These are phyloP conservation scores for Macrotyloma uniflorum DNA, from an alignment of 306 rosid species.

Conservation along the genomic window DNA sequence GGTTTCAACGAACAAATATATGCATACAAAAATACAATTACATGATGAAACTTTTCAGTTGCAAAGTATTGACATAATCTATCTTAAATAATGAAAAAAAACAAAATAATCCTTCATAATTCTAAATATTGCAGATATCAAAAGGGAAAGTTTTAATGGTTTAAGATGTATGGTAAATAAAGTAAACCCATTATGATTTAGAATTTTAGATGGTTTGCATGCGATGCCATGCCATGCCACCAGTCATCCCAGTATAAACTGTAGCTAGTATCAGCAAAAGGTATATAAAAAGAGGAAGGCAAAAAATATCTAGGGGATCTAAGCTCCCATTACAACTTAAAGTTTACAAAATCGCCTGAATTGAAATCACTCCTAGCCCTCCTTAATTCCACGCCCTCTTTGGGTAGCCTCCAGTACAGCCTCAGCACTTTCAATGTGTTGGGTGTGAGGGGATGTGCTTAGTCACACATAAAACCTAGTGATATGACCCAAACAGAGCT, in stretches of 20 bases:
- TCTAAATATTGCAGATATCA: no score
- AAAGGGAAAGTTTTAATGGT: not conserved
- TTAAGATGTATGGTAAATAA: not conserved
- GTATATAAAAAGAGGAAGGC: not conserved
- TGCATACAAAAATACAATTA: not conserved
- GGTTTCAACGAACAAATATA: not conserved
- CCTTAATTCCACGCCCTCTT: not conserved
- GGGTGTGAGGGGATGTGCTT: not conserved
- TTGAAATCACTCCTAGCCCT: not conserved
- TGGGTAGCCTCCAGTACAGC: not conserved
- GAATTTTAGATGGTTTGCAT: not conserved
- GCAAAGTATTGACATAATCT: constrained; percentile 9
- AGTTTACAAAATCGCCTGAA: not conserved
- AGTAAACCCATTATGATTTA: not conserved
- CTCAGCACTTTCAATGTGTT: not conserved
- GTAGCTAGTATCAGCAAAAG: not conserved
- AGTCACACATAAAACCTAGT: no score
- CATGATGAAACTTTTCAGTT: constrained; percentile 5
- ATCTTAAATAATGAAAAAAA: not conserved
- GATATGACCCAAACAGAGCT: no score
- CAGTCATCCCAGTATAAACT: not conserved
- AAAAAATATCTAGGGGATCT: not conserved
- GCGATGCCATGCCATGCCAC: constrained; percentile 5
- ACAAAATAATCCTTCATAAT: no score
- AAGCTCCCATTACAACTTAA: not conserved